A percentile compares a stretch with the other conserved stretches of the same genome.
Evolutionary conservation across 2,329 filamentous ascomycete species (phyloP).

Genomic region (Aspergillus texensis): DNA sequence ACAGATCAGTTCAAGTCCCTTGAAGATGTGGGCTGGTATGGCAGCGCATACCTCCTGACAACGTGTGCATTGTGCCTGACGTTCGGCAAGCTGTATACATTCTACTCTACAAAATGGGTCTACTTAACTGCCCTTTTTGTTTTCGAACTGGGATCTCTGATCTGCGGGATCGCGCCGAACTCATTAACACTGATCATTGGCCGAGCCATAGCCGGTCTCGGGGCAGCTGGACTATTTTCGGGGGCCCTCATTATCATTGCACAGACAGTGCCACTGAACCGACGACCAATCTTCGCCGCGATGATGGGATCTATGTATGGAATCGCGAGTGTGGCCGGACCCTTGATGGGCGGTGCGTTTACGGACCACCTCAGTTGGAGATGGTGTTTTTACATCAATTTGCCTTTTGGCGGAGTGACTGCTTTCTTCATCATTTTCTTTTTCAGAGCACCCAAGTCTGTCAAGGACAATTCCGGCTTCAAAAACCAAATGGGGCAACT

Average conservation of each 20-base stretch:
- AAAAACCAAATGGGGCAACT: conserved; percentile 36
- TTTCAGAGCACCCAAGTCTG: conserved; percentile 29
- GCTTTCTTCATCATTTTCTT: conserved; percentile 37
- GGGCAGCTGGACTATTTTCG: conserved; percentile 41
- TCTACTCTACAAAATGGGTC: conserved; percentile 48
- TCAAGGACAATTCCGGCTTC: conserved; percentile 28
- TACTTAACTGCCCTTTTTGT: conserved; percentile 43
- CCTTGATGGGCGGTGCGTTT: conserved; percentile 50
- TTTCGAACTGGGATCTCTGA: conserved; percentile 46
- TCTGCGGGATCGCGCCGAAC: conserved; percentile 42
- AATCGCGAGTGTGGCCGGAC: conserved; percentile 45
- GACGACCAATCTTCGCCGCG: conserved; percentile 45
- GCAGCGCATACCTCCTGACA: conserved; percentile 48
- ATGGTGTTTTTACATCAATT: conserved; percentile 49
- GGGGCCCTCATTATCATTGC: conserved; percentile 45
- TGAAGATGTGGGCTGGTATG: conserved; percentile 54
- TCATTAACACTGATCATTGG: conserved; percentile 45
- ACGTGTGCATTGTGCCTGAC: conserved; percentile 45
- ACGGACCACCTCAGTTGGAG: conserved; percentile 47
- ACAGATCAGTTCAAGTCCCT: conserved; percentile 52
- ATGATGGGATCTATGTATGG: conserved; percentile 47
- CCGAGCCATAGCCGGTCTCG: conserved; percentile 46
- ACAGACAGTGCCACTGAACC: conserved; percentile 42
- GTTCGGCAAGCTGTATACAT: conserved; percentile 49
- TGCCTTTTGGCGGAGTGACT: conserved; percentile 38